Evolutionary conservation across 257 asterid genomes (phyloP).

Genomic region (Ilex aquifolium): DNA sequence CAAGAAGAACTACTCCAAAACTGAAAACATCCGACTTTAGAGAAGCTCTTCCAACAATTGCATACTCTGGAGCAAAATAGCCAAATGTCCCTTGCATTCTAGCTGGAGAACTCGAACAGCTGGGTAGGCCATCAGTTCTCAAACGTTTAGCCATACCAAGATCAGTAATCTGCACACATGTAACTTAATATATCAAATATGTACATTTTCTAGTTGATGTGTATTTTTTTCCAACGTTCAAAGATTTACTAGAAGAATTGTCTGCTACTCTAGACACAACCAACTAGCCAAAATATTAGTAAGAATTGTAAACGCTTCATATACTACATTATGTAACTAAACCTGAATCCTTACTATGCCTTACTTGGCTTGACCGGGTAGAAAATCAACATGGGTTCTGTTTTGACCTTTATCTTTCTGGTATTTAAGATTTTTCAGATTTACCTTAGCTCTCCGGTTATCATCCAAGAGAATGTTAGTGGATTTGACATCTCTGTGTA

Average conservation of each 20-base stretch:
- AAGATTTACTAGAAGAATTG: neutral
- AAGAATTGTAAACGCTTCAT: too few species aligned
- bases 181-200: too few species aligned
- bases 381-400: too few species aligned
- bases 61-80: conserved; percentile 95
- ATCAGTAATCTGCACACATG: conserved; percentile 71
- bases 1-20: conserved; percentile 97
- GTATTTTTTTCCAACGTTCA: too few species aligned
- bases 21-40: conserved; percentile 94
- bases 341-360: too few species aligned
- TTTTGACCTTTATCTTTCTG: neutral
- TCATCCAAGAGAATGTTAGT: conserved; percentile 89
- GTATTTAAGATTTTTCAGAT: neutral
- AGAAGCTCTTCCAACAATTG: conserved; percentile 82
- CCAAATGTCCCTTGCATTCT: conserved; percentile 98
- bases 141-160: conserved; percentile 98
- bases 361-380: too few species aligned
- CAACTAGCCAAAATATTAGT: too few species aligned
- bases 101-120: conserved; percentile 82
- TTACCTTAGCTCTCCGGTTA: conserved; percentile 89
- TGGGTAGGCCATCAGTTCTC: conserved; percentile 55
- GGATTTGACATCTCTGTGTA: conserved; percentile 97
- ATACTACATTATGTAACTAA: too few species aligned
- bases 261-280: too few species aligned
- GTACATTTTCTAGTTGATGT: too few species aligned